A percentile compares a stretch with the other conserved stretches of the same genome.
Conservation (phyloP, 31 red algal genomes). For the Porphyra umbilicalis region DNA sequence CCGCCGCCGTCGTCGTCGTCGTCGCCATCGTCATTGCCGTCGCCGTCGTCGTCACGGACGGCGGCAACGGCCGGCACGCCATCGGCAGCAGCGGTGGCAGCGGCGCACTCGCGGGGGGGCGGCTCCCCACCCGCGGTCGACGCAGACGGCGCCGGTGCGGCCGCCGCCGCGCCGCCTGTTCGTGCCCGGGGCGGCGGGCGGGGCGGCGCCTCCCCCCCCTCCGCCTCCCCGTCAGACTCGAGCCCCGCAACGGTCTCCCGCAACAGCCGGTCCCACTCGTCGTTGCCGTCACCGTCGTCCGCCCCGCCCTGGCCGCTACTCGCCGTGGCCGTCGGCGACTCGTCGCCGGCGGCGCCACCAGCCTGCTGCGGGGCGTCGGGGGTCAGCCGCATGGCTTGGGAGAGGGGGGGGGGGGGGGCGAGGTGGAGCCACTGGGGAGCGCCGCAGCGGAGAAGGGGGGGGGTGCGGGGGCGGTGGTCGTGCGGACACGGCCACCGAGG, state of each 20-base stretch:
- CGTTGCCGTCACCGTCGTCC: neutral
- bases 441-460: too few species aligned
- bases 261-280: neutral
- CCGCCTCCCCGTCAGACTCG: neutral
- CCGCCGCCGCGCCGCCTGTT: neutral
- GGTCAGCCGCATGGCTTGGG: neutral
- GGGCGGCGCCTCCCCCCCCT: neutral
- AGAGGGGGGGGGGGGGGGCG: too few species aligned
- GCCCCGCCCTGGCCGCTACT: neutral
- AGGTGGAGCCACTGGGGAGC: neutral
- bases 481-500: too few species aligned
- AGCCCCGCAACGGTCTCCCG: neutral
- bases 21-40: too few species aligned
- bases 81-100: too few species aligned
- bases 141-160: too few species aligned
- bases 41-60: too few species aligned
- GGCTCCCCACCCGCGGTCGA: neutral
- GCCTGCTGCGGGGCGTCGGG: neutral
- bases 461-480: too few species aligned
- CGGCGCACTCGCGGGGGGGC: too few species aligned
- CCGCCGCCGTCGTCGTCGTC: neutral
- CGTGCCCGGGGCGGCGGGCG: too few species aligned
- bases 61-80: too few species aligned
- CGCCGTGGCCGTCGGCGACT: neutral
- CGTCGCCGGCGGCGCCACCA: neutral